Conservation (phyloP, 73 alveolate species). For the Durusdinium trenchii region DNA sequence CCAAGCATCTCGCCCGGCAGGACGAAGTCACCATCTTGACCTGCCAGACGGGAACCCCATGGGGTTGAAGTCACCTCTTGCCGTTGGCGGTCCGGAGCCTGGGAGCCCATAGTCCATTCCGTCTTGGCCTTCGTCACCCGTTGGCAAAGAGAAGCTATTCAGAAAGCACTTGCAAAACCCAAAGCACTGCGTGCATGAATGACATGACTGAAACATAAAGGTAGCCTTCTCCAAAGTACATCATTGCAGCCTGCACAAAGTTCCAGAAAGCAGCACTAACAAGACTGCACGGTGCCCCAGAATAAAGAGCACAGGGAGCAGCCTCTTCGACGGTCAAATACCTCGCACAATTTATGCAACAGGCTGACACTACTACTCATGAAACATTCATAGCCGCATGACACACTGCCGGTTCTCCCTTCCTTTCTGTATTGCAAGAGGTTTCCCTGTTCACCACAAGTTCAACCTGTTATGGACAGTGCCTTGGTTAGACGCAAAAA, state of each 20-base stretch:
- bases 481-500: too few species aligned
- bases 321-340: slow-evolving; percentile 50
- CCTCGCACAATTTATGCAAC: too few species aligned
- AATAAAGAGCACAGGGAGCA: background rate
- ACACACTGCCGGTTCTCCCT: too few species aligned
- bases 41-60: background rate
- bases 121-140: background rate
- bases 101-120: slow-evolving; percentile 56
- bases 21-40: slow-evolving; percentile 30
- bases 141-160: background rate
- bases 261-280: background rate
- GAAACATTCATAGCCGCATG: too few species aligned
- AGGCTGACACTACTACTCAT: too few species aligned
- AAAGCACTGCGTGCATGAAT: background rate
- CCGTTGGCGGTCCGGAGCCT: background rate
- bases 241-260: slow-evolving; percentile 40
- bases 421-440: too few species aligned
- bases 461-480: too few species aligned
- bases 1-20: slow-evolving; percentile 72
- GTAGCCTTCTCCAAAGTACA: slow-evolving; percentile 76
- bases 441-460: too few species aligned
- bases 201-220: background rate
- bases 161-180: background rate
- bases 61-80: background rate
- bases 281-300: background rate